A percentile compares a stretch with the other conserved stretches of the same genome.
These are phyloP conservation scores for Ceratobasidium sp. DNA, from an alignment of 1,284 basidiomycete species.

Conservation along the genomic window DNA sequence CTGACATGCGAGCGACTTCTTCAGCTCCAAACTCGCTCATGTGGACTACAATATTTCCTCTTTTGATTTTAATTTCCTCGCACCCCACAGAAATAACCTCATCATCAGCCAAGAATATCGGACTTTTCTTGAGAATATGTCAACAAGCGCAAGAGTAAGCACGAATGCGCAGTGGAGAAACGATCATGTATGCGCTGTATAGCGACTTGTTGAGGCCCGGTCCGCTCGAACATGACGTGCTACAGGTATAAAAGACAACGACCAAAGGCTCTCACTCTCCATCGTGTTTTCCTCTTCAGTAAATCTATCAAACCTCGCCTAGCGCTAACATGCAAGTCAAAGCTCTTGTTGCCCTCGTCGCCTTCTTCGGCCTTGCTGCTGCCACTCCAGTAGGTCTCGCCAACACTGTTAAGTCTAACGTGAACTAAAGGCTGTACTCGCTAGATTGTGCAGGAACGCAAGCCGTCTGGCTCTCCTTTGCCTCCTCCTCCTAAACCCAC, in stretches of 20 bases:
- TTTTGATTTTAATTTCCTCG: neutral
- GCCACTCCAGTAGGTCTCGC: slow-evolving; percentile 25
- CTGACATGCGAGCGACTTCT: neutral
- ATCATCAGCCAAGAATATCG: too few relatives aligned
- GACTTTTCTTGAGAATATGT: slow-evolving; percentile 22
- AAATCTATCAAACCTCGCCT: neutral
- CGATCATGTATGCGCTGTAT: neutral
- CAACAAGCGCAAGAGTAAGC: neutral
- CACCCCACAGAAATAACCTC: neutral
- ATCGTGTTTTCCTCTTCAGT: neutral
- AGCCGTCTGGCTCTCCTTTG: slow-evolving; percentile 25
- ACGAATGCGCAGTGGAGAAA: slow-evolving; percentile 6
- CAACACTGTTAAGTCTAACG: neutral
- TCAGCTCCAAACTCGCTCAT: neutral
- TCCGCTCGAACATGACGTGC: neutral
- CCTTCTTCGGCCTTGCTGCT: slow-evolving; percentile 40
- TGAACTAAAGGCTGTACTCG: neutral
- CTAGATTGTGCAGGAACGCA: slow-evolving; percentile 24
- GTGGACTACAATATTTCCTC: neutral
- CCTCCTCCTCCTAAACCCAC: slow-evolving; percentile 8
- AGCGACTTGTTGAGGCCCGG: neutral
- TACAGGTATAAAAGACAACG: slow-evolving; percentile 18
- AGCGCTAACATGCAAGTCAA: slow-evolving; percentile 38
- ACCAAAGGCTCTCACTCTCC: neutral
- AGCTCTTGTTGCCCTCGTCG: slow-evolving; percentile 26